Evolutionary conservation across 2,329 filamentous ascomycete genomes (phyloP), one percentile per base, ranked within the genome.

Genomic region (Colletotrichum australisinense): DNA sequence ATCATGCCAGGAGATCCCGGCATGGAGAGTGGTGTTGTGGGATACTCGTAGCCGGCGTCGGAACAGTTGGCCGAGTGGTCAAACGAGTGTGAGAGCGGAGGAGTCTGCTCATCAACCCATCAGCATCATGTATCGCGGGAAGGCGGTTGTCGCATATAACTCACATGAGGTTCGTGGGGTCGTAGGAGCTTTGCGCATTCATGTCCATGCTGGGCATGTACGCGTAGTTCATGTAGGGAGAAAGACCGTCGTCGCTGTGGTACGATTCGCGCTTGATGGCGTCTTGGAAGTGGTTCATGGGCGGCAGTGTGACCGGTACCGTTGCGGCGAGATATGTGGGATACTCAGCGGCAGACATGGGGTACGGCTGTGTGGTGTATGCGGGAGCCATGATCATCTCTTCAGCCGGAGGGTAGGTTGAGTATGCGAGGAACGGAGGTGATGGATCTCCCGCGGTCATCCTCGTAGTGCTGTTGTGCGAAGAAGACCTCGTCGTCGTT

Each of bases 81-180:
- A 81, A 91, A 93, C 32, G 91, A 93, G 81, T 93, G 92, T 78
- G 92, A 93, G 78, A 95, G 89, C 80, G 93, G 92, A 84, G 93
- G 93, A 82, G 93, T 95, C 93, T 95, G 85, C 78, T 77, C 81
- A 79, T 70, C 72, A 78, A 83, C 81, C 81, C 81, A 85, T 89
- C 86, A 88, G 88, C 86, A 85, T 84, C 81, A 81, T 79, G 80
- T 78, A 78, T 83, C 81, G 81, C 81, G 81, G 78, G 81, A 80
- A 81, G 82, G 81, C 78, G 80, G 79, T 79, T 82, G 80, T 79
- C 84, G 85, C 79, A 82, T 78, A 75, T 78, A 85, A 92, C 91
- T 93, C 92, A 95, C 93, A 90, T 94, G 92, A 88, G 92, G 83
- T 90, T 89, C 82, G 90, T 89, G 77, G 91, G 86, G 81, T 93